Evolutionary conservation across 75 land plant species (phyloP).

Genomic region (Pinus tabuliformis): DNA sequence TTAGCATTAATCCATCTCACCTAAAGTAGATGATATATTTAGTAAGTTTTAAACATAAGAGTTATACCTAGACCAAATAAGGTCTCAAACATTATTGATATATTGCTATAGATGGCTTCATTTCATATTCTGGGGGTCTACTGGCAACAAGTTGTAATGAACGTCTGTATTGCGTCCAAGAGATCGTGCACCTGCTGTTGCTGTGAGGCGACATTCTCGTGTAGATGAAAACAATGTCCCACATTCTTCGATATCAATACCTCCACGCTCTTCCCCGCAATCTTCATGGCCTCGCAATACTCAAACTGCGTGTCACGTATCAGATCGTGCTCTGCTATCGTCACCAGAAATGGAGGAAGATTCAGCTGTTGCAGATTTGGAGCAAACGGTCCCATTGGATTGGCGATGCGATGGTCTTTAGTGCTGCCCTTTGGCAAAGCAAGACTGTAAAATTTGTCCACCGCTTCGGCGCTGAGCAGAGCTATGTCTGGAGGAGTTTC

Average conservation of each 20-base stretch:
- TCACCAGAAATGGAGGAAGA: slow-evolving; percentile 42
- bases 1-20: too few species aligned
- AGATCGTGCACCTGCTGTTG: slow-evolving; percentile 1
- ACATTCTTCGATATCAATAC: slow-evolving; percentile 19
- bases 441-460: slow-evolving; percentile 43
- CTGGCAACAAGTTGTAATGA: not conserved
- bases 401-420: slow-evolving; percentile 61
- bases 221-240: slow-evolving; percentile 41
- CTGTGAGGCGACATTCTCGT: not conserved
- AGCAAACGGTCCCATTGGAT: slow-evolving; percentile 57
- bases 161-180: slow-evolving; percentile 6
- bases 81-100: too few species aligned
- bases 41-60: too few species aligned
- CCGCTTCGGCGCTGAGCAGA: slow-evolving; percentile 16
- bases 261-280: slow-evolving; percentile 46
- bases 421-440: slow-evolving; percentile 49
- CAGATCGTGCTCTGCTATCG: slow-evolving; percentile 54
- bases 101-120: too few species aligned
- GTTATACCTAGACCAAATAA: too few species aligned
- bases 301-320: slow-evolving; percentile 51
- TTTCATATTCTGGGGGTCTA: too few species aligned
- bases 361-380: slow-evolving; percentile 17
- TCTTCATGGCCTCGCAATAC: slow-evolving; percentile 52
- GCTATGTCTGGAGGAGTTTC: too few species aligned
- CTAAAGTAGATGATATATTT: too few species aligned